Evolutionary conservation across 2,329 filamentous ascomycete species (phyloP), one percentile per base, ranked within the genome.

Genomic region (Chalaropsis thielavioides): DNA sequence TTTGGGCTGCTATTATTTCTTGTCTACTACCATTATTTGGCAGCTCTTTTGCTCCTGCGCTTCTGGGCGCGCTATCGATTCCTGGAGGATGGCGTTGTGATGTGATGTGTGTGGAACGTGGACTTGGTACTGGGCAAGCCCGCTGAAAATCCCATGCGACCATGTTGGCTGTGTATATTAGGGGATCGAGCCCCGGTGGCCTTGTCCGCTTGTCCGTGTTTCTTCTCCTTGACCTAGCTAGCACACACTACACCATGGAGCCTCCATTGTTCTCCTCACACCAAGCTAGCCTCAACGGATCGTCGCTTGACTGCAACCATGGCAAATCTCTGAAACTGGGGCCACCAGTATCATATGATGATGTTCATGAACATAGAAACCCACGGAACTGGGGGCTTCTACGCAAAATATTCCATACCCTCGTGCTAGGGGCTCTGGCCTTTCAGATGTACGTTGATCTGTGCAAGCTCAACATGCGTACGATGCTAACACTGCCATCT

Each of bases 331-430:
- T 58, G 51, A 5, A 35, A 10, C 31, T n/a, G 15, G 51, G 51
- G 11, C 51, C 27, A 3, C 4, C 7, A 10, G 27, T 63, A 13
- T 19, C 43, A 24, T 65, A 62, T 31, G 66, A 67, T 8, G 64
- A 69, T 11, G 67, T 67, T 2, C 64, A 64, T 17, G 68, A 69
- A 13, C 46, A 13, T 3, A 56, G 68, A 24, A 69, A 69, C 38
- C 67, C 68, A 13, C 62, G 41, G 11, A 69, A 68, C 60, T 69
- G 68, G 67, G 63, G 62, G n/a, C 27, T 60, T 1, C 17, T 58
- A 1, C 38, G 63, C 17, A 62, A 49, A 15, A 31, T 61, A 31
- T 51, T 69, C 1, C 68, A 69, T 44, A 69, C 66, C 2, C 61
- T 66, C 11, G 66, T 69, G 3, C 68, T 68, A 0, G 67, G 68